Percentiles rank a stretch among this genome's conserved stretches.
Conservation (phyloP, 306 rosid genomes). For the Arachis stenosperma region DNA sequence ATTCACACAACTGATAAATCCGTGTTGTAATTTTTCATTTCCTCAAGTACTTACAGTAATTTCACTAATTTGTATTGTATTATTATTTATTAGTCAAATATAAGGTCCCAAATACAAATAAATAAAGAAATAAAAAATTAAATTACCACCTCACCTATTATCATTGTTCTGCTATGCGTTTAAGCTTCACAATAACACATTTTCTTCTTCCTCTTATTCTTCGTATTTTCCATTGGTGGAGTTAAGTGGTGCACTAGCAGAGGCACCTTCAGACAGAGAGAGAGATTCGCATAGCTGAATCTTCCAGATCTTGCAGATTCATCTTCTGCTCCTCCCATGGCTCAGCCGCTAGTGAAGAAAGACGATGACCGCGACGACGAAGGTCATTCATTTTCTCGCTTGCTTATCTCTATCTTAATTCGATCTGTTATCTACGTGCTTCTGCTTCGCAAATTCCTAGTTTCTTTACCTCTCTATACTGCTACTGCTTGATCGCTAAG, state of each 20-base stretch:
- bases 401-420: constrained; percentile 15
- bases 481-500: constrained; percentile 43
- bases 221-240: not conserved
- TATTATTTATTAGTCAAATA: too few species aligned
- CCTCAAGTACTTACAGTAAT: too few species aligned
- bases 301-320: constrained; percentile 59
- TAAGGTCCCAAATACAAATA: too few species aligned
- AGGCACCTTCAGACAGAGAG: constrained; percentile 29
- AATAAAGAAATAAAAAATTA: too few species aligned
- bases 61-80: too few species aligned
- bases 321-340: constrained; percentile 57
- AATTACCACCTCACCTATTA: too few species aligned
- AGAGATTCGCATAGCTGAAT: not conserved
- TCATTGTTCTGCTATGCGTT: not conserved
- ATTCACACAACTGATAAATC: too few species aligned
- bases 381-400: constrained; percentile 51
- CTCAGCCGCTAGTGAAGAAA: constrained; percentile 95
- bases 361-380: constrained; percentile 99
- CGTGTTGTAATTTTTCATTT: too few species aligned
- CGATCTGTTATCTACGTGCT: constrained; percentile 37
- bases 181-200: not conserved
- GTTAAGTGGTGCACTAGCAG: constrained; percentile 48
- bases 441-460: constrained; percentile 10
- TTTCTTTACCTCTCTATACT: not conserved
- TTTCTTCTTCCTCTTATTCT: constrained; percentile 2